Base-by-base conservation (phyloP, 768 basidiomycete genomes). In the Lactarius pseudohatsudake region DNA sequence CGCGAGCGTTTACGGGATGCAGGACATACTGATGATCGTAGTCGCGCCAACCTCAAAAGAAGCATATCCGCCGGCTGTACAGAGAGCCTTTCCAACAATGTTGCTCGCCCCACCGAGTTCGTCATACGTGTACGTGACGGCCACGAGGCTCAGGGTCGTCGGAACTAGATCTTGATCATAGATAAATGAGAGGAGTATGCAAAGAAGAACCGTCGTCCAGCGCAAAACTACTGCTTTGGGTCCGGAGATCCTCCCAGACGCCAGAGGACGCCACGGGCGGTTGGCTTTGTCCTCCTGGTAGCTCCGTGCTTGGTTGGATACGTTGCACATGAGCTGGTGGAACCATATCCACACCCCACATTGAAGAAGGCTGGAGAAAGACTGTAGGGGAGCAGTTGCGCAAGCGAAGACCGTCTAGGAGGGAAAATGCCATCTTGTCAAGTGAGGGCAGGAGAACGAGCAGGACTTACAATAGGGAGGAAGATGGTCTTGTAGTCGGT, bases 401-500 rank as follows among this genome's bases (percentile, higher is more conserved):
- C 56, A 64, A 6, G 71, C 71, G 57, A 72, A 70, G 22, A 64
- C 68, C 11, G 47, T 62, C 71, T 69, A 28, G n/a, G 26, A 30
- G 15, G 41, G 57, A 40, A 50, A 47, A 3, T 2, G 9, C 5
- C 3, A 4, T 16, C 32, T 30, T 41, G 11, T 45, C 58, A 28
- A 40, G 64, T 13, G 28, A 41, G 57, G 32, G 2, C 22, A 6
- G 28, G 18, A 9, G n/a, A 28, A n/a, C 16, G 38, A 54, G 34
- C 6, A 54, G 30, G 36, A 70, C 74, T n/a, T 30, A 75, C 74
- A 34, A 75, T 64, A 28, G 74, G 74, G 15, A 75, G 34, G n/a
- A 75, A 60, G 26, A 75, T 70, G 6, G 74, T 75, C 64, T 75
- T 75, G 67, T 70, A 74, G 68, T 75, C 74, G n/a, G 74, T 72